Evolutionary conservation across 805 yeast species (phyloP), one percentile per base, ranked within the genome.

Genomic region (Yamadazyma sp.): DNA sequence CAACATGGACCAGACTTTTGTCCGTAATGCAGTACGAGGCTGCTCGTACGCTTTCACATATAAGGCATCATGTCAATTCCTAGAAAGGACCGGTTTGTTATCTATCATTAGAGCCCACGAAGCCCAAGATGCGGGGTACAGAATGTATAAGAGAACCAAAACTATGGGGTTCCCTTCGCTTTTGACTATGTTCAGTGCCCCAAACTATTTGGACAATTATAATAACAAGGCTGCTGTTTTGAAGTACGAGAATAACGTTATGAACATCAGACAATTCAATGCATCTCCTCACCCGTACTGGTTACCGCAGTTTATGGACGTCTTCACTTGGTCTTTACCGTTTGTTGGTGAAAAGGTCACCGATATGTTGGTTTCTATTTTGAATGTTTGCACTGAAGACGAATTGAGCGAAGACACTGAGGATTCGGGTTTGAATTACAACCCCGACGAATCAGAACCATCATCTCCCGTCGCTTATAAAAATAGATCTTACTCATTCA

Each of bases 271-370:
- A 40, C 98, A 91, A 63, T 91, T 93, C 70, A 89, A 90, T 61
- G 66, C 82, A 53, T 80, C 89, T 19, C 95, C 96, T 4, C 98
- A 91, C 62, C 99, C 99, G 1, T 91, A 93, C 64, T 89, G 95
- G 88, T 71, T 93, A 49, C 98, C 98, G 6, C 89, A 89, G 59
- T 87, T 90, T 53, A 88, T 90, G 95, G 97, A 93, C 60, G 96
- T 91, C 5, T 91, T 91, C 61, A 84, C 95, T 8, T 93, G 98
- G 98, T 86, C 96, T 2, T 69, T 91, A 40, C 99, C 98, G 6
- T 91, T 93, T 67, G 97, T 93, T 16, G 98, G 97, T 14, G 96
- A 91, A 59, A 87, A 93, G 55, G 85, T 90, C 38, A 86, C 95
- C 10, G 98, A 93, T 57, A 90, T 91, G 84, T 72, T 91, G 55